Base-by-base conservation (phyloP, 352 stramenopile species). In the Globisporangium spiculum region DNA sequence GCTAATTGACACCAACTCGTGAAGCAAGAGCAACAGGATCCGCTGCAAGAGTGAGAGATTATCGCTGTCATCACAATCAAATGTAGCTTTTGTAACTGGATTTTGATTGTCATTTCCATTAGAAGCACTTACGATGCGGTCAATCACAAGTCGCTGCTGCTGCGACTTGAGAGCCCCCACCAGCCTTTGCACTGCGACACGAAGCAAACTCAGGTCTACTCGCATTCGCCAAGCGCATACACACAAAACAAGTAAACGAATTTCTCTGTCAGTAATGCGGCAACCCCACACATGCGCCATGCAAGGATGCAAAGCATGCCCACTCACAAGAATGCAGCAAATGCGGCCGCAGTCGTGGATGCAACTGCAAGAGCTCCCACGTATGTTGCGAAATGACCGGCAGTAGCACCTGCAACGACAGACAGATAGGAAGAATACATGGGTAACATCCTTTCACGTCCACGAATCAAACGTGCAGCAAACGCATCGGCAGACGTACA, bases 1-100 rank as follows among this genome's bases (percentile, higher is more conserved):
- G 52, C 67, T 80, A 50, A 22, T 48, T 36, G 58, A 69, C n/a
- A 82, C 26, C 1, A 84, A n/a, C 22, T 67, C 68, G 3, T 69
- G 61, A 10, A 81, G 60, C 12, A 81, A 46, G 22, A 67, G 50
- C 7, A 72, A 10, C 18, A 72, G 20, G 1, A 60, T 50, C 6
- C 22, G 58, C 66, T 71, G 27, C 12, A 55, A 46, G 20, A 26
- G 34, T 14, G 24, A 30, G 41, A 48, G 41, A 18, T n/a, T 5
- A 7, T n/a, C 41, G 5, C 20, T 48, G 16, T 48, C 41, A 48
- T 48, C 30, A 32, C 30, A 32, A 32, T 32, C 30, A 32, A 30
- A 32, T 32, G 30, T 8, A 32, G 30, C 30, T 41, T 10, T 41
- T 41, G 9, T 14, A 14, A 14, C 36, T 14, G 36, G 36, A 14